These are phyloP conservation scores for Quercus parvula DNA, from an alignment of 306 rosid species.

Conservation along the genomic window DNA sequence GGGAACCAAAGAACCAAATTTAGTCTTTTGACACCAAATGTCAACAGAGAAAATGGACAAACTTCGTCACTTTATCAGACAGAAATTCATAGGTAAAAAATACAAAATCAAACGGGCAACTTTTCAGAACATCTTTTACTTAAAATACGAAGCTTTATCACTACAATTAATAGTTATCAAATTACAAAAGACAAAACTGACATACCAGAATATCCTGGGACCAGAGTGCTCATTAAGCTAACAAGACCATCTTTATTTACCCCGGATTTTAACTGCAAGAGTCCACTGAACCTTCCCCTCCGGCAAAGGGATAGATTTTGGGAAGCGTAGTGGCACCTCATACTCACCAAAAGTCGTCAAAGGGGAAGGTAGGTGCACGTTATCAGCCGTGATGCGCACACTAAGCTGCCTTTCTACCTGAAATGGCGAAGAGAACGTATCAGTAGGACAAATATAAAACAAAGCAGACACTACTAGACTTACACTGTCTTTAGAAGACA, in stretches of 20 bases:
- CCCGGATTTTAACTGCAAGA: constrained; percentile 67
- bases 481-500: not conserved
- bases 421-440: constrained; percentile 10
- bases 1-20: not conserved
- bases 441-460: not conserved
- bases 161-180: not conserved
- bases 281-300: constrained; percentile 76
- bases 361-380: constrained; percentile 53
- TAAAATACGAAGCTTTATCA: not conserved
- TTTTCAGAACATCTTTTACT: not conserved
- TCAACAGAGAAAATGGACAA: too few species aligned
- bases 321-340: constrained; percentile 79
- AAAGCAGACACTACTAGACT: not conserved
- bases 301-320: constrained; percentile 78
- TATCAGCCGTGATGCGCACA: constrained; percentile 60
- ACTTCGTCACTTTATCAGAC: not conserved
- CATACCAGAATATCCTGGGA: not conserved
- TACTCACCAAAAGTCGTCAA: constrained; percentile 66
- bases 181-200: not conserved
- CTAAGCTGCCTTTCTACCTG: constrained; percentile 83
- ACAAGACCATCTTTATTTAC: constrained; percentile 31
- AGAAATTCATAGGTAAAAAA: not conserved
- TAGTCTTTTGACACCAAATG: not conserved
- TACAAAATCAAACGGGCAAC: not conserved
- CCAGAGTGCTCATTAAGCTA: not conserved